phyloP scores from a whole-genome alignment of 2,329 filamentous ascomycete species.

The Fusarium lyarnte region DNA sequence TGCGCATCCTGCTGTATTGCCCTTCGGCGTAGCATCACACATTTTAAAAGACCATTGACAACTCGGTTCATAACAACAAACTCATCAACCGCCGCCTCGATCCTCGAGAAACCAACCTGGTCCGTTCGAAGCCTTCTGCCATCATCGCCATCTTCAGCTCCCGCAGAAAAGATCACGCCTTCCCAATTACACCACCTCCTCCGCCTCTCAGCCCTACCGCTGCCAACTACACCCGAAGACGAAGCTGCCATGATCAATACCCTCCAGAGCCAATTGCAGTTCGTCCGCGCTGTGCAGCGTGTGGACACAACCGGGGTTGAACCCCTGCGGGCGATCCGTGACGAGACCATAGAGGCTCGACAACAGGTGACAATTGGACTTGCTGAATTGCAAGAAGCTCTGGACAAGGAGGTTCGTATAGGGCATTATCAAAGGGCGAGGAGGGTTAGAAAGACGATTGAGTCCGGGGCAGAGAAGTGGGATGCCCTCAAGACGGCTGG shows the following conservation, averaged over 20 bases:
- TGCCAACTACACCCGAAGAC: conserved; percentile 69
- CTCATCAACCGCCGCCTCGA: conserved; percentile 44
- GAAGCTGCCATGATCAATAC: conserved; percentile 77
- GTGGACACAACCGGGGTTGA: conserved; percentile 78
- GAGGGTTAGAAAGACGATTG: conserved; percentile 49
- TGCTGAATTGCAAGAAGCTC: conserved; percentile 62
- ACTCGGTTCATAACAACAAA: conserved; percentile 12
- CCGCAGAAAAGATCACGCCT: conserved; percentile 64
- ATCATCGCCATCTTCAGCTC: conserved; percentile 39
- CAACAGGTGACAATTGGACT: conserved; percentile 68
- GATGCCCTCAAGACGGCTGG: conserved; percentile 74
- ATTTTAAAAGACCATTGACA: neutral
- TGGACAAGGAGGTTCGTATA: conserved; percentile 68
- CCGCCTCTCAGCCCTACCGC: conserved; percentile 86
- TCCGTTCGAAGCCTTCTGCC: conserved; percentile 81
- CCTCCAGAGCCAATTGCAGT: conserved; percentile 84
- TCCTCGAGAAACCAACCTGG: conserved; percentile 81
- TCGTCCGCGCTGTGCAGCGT: conserved; percentile 85
- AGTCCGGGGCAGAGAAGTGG: conserved; percentile 69
- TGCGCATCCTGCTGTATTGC: conserved; percentile 46
- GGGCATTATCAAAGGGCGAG: conserved; percentile 63
- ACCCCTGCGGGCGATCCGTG: conserved; percentile 81
- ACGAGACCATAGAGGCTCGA: conserved; percentile 76
- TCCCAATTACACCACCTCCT: conserved; percentile 84
- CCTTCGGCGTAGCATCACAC: conserved; percentile 36